These are phyloP conservation scores for Ilyonectria destructans DNA, from an alignment of 2,329 filamentous ascomycete genomes.

Conservation along the genomic window DNA sequence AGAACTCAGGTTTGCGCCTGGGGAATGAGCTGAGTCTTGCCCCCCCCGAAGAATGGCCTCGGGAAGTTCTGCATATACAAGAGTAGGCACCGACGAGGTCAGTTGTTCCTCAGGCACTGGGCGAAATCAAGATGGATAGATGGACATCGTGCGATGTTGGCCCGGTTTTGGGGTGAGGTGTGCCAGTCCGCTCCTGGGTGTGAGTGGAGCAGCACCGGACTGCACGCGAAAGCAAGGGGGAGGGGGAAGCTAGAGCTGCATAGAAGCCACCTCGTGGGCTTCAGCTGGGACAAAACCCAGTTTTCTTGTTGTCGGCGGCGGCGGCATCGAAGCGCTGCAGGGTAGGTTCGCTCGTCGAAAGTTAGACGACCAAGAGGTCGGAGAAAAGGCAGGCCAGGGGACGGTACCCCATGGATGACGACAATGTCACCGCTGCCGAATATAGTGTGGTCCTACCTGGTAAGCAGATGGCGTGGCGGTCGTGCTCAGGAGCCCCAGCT, in stretches of 20 bases:
- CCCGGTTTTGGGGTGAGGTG: conserved; percentile 36
- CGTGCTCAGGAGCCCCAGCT: background rate
- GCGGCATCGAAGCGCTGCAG: conserved; percentile 29
- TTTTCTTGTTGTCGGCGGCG: background rate
- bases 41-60: background rate
- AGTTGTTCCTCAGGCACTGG: background rate
- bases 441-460: conserved; percentile 1
- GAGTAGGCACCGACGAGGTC: background rate
- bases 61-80: background rate
- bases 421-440: conserved; percentile 35
- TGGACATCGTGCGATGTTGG: conserved; percentile 41
- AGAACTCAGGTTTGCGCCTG: conserved; percentile 2
- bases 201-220: conserved; percentile 41
- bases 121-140: conserved; percentile 21
- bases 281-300: conserved; percentile 33
- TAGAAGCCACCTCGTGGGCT: conserved; percentile 47
- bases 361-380: conserved; percentile 3
- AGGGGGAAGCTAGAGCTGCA: conserved; percentile 43
- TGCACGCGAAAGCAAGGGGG: conserved; percentile 44
- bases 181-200: conserved; percentile 33
- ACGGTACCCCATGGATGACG: background rate
- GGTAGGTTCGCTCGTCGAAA: conserved; percentile 34
- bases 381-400: conserved; percentile 13
- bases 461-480: conserved; percentile 13
- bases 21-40: background rate